Evolutionary conservation across 805 yeast genomes (phyloP), one percentile per base, ranked within the genome.

Genomic region (Candida insectalens): DNA sequence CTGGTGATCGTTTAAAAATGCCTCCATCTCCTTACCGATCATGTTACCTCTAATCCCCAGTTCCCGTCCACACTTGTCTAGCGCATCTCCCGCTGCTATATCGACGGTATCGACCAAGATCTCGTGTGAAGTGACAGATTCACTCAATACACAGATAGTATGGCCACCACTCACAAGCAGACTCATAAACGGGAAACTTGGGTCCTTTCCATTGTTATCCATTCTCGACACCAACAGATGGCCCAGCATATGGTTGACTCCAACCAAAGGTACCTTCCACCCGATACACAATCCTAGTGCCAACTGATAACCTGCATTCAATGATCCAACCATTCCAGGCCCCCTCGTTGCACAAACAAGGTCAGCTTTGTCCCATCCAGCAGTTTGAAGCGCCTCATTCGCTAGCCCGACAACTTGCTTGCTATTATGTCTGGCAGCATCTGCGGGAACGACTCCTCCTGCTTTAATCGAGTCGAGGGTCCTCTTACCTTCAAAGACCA

Each of bases 161-260:
- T 92, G 98, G 1, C 98, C 98, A 0, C 98, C 98, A 46, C 94
- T 80, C 13, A 77, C 88, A 20, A 92, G 59, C 18, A 92, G 60
- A 45, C 88, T 82, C 12, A 84, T 45, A 43, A 82, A 84, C 2
- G 94, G 94, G 44, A 62, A 81, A 13, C 50, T 34, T 1, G 83
- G 83, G 0, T 40, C 30, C 2, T 36, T 16, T 0, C 71, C 74
- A 32, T 61, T 62, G 33, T 57, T 47, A 16, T 51, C 59, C 51
- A 75, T 52, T 33, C 87, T 53, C 2, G 87, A 76, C 0, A 83
- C 65, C 19, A 92, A 54, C 4, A 92, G 60, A 59, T 92, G 98
- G 0, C 95, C 98, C 32, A 89, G 63, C 98, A 92, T 89, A 49
- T 92, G 98, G 53, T 92, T 94, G 0, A 89, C 95, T 0, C 96